These are phyloP conservation scores for Penicillium sp. DNA, from an alignment of 2,329 filamentous ascomycete species.

Conservation along the genomic window DNA sequence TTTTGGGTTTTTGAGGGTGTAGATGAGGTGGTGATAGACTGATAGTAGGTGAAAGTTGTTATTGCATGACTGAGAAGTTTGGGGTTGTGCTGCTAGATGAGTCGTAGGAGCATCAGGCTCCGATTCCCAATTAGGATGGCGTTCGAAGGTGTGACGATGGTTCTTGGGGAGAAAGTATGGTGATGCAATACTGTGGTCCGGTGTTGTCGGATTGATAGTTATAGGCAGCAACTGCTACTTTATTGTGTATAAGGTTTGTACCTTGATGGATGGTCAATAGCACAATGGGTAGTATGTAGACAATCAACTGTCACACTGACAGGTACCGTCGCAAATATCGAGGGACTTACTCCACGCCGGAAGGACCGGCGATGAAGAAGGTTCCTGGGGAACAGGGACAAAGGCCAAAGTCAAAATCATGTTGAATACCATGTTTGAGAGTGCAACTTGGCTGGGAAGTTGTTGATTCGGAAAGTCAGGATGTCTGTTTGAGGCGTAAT, in stretches of 20 bases:
- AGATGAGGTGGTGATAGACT: not conserved
- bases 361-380: not conserved
- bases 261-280: not conserved
- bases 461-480: slow-evolving; percentile 14
- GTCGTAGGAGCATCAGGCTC: not conserved
- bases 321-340: not conserved
- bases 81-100: not conserved
- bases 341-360: not conserved
- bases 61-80: not conserved
- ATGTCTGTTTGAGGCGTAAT: slow-evolving; percentile 17
- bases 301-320: not conserved
- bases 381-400: not conserved
- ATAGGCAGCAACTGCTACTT: not conserved
- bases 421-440: slow-evolving; percentile 5
- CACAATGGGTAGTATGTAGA: not conserved
- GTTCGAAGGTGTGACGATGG: not conserved
- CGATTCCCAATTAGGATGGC: slow-evolving; percentile 1
- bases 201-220: not conserved
- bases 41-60: not conserved
- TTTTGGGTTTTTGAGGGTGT: not conserved
- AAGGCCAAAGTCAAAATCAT: not conserved
- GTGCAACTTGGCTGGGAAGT: slow-evolving; percentile 5
- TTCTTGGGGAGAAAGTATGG: not conserved
- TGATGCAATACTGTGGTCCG: not conserved
- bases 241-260: not conserved